Evolutionary conservation across 2,329 filamentous ascomycete genomes (phyloP), one percentile per base, ranked within the genome.

Genomic region (Arachnomyces sp.): DNA sequence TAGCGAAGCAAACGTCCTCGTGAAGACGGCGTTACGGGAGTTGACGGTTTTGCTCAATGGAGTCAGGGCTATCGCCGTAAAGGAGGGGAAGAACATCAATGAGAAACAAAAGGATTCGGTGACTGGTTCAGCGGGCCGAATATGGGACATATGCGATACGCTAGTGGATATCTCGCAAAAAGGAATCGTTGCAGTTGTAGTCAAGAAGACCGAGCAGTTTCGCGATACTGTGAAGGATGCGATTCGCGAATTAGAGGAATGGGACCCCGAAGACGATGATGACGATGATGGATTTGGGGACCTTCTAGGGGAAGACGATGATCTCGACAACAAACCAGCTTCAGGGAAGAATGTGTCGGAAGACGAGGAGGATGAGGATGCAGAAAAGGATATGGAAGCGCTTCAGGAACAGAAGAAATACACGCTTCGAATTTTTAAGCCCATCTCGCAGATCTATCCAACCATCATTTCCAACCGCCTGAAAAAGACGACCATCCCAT

Each of bases 61-160:
- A 35, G 74, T 93, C 0, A 63, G 68, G 16, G 62, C 55, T 28
- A 66, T 72, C 46, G 74, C 73, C 47, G 50, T 50, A 2, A 48
- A 55, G 47, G 63, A 68, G 9, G 66, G 64, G 46, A 56, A 43
- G 8, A 39, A 45, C 3, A 46, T 60, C 41, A 53, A 55, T 38
- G 56, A 57, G 28, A 38, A 37, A 28, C 51, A 63, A 59, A 61
- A 73, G 68, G 51, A 71, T 61, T 47, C 67, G 80, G 39, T 75
- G 28, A 74, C 92, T 12, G 73, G 77, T 4, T 70, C 77, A 2
- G 92, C 88, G 0, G 88, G 86, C 8, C 72, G 88, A 4, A 67
- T 94, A 2, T 95, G 89, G 89, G 77, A 84, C 40, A 76, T 80
- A 5, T 95, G 89, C 53, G 89, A 95, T 62, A 73, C 76, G 6